Evolutionary conservation across 352 stramenopile genomes (phyloP), one percentile per base, ranked within the genome.

Genomic region (Globisporangium recalcitrans): DNA sequence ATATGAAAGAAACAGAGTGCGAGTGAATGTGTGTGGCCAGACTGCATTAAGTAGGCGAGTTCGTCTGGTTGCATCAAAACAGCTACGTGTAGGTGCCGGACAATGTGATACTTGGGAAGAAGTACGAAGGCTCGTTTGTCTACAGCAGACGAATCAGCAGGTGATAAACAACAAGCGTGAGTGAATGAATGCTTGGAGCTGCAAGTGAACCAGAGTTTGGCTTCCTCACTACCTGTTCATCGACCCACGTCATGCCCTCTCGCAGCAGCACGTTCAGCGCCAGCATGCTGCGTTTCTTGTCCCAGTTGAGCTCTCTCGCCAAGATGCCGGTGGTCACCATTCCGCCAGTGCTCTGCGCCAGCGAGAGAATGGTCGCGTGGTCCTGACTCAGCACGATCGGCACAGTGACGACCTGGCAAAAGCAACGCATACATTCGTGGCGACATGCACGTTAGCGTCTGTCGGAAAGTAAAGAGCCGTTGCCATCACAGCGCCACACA

Each of bases 201-300:
- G n/a, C 8, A 44, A 46, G 13, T 21, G 38, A 46, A 22, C 16
- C 38, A 22, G 16, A 46, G 38, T 21, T 46, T 10, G 27, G 31
- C 7, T n/a, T 26, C 51, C 0, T 22, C 29, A 95, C n/a, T n/a
- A n/a, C 82, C 80, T 97, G 79, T 32, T 96, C 81, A 71, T 99
- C 97, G 29, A 99, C 65, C 97, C 97, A 99, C 32, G 90, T 96
- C 91, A 99, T 98, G 52, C 95, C 95, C 71, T 98, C 90, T 27
- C 85, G 74, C 19, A 98, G 67, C 36, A 99, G 78, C 36, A 98
- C 69, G 61, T 96, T 88, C 5, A 99, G 73, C 19, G 89, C 92
- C 29, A 97, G 73, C 66, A 96, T 93, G 34, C 88, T 96, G 16
- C 96, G 81, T 61, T 98, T 97, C 38, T 88, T 79, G 62, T 91